Conservation (phyloP, 2,329 filamentous ascomycete species). For the Dothiorella sarmentorum region DNA sequence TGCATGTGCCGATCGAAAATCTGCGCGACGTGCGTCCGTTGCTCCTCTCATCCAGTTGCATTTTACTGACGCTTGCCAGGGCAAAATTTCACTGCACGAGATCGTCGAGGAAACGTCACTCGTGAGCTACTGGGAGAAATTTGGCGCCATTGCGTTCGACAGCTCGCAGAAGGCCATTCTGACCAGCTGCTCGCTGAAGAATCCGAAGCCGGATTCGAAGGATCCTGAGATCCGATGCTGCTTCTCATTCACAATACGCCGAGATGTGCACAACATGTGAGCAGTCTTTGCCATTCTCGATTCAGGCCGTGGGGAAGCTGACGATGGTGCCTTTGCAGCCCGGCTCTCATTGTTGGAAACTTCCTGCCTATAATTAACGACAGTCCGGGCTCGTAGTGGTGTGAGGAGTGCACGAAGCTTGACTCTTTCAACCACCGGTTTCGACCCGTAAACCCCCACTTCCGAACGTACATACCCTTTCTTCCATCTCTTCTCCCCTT, state of each 20-base stretch:
- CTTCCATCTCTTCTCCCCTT: background rate
- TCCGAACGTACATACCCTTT: constrained; percentile 1
- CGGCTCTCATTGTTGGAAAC: constrained; percentile 92
- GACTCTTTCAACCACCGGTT: background rate
- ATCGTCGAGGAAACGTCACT: constrained; percentile 93
- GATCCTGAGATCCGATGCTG: constrained; percentile 83
- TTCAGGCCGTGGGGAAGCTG: constrained; percentile 26
- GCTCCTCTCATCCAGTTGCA: background rate
- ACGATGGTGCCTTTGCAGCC: constrained; percentile 49
- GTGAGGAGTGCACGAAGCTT: background rate
- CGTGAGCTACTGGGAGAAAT: constrained; percentile 98
- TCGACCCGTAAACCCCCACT: background rate
- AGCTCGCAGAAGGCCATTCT: constrained; percentile 89
- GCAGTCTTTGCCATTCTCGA: constrained; percentile 34
- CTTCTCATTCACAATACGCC: constrained; percentile 94
- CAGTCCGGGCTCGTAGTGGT: background rate
- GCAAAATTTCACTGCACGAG: constrained; percentile 90
- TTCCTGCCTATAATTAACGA: constrained; percentile 75
- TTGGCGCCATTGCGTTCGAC: constrained; percentile 96
- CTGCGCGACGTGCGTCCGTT: constrained; percentile 73
- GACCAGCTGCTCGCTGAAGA: constrained; percentile 88
- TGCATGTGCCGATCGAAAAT: constrained; percentile 86
- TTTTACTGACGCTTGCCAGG: constrained; percentile 52
- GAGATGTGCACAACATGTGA: constrained; percentile 95
- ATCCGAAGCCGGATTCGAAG: constrained; percentile 57